Evolutionary conservation across 2,329 filamentous ascomycete species (phyloP), one percentile per base, ranked within the genome.

Genomic region (Penicillium sp.): DNA sequence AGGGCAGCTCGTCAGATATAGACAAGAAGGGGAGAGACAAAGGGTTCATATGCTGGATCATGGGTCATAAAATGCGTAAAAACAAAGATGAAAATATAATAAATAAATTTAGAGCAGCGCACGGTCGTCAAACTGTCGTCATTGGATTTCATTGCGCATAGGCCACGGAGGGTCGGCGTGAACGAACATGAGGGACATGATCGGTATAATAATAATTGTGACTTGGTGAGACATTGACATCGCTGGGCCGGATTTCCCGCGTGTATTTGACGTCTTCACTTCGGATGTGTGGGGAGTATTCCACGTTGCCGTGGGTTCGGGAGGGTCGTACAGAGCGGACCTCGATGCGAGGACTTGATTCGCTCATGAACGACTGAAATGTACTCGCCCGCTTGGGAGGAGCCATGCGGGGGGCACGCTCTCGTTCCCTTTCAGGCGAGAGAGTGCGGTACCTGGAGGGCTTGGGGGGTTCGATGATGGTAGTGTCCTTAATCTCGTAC

Each of bases 401-500:
- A 19, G 62, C 51, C 33, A 45, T 66, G 67, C 13, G 58, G 45
- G 19, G 64, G 43, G 37, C 54, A 35, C 16, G 65, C 25, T 51
- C 58, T 37, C 67, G 66, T 16, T 71, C 69, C 4, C 65, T 67
- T 11, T 71, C 63, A 16, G 73, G 68, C 4, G 73, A 73, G 25
- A 62, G 61, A 16, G 67, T 65, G 21, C 65, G 63, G 51, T 72
- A 67, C 50, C 69, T 67, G 23, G 69, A 61, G 21, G 69, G 60
- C 44, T 64, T 59, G 31, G 63, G 57, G 4, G 65, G 60, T 13
- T 76, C 72, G 47, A 72, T 63, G 19, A 69, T 45, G 19, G 70
- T 58, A 9, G 61, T 64, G 3, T 75, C 72, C 13, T 73, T 67
- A 31, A 72, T 66, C 57, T 67, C 72, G 62, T 75, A 75, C 47